Evolutionary conservation across 1,139 yeast genomes (phyloP), one percentile per base, ranked within the genome.

Genomic region (Pichia sp.): DNA sequence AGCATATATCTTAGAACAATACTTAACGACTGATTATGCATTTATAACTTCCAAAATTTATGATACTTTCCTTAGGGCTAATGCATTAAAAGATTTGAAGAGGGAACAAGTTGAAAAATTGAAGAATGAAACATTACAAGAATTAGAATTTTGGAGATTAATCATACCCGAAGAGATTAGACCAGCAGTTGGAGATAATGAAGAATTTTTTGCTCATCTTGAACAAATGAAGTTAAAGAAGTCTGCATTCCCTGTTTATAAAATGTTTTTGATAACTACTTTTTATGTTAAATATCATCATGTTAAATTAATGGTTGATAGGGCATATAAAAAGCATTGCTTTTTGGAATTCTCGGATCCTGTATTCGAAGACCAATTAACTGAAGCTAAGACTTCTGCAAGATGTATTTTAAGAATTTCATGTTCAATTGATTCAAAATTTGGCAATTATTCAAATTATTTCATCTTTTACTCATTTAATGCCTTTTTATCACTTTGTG

Each of bases 381-480:
- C 47, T 16, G 49, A 48, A 15, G 56, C 60, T 12, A 32, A 57
- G 18, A 47, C 46, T 25, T 57, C 65, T 11, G 60, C 64, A 5
- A 48, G 67, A 36, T 41, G 52, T 4, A 55, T 63, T 12, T 42
- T 64, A 24, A 44, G 40, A 20, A 24, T 59, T 26, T 45, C 60
- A 6, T 35, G 49, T 40, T 26, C 46, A 16, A 51, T 56, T 24
- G 56, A 56, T 43, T 23, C 26, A 8, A 43, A 44, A 7, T 48
- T 52, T 18, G 40, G 48, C 0, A 48, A 47, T 32, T 58, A 50
- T 42, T 50, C 56, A 4, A 53, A 53, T 29, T 57, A 56, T 43
- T 52, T 55, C 30, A 37, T 56, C 3, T 62, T 56, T 49, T 63
- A 57, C 43, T 62, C 66, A 16, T 60, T 64, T 40, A 52, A 61